These are phyloP conservation scores for Fusarium annulatum DNA, from an alignment of 2,329 filamentous ascomycete species.

Conservation along the genomic window DNA sequence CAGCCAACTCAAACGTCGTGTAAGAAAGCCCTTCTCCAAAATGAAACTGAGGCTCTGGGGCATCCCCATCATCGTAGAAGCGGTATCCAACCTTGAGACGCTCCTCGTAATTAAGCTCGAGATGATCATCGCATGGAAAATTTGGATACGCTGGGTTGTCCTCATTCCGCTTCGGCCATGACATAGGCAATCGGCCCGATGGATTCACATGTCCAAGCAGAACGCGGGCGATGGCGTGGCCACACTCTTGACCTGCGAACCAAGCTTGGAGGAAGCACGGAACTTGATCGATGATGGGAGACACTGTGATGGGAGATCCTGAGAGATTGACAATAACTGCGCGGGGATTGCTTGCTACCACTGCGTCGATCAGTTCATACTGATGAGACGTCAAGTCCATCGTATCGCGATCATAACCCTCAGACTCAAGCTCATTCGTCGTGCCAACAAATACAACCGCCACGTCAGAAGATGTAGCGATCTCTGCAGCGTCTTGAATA, in stretches of 20 bases:
- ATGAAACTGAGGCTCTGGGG: background rate
- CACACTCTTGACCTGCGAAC: constrained; percentile 2
- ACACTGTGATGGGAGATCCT: background rate
- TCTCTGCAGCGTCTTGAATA: background rate
- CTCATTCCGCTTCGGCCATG: constrained; percentile 3
- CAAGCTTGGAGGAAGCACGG: background rate
- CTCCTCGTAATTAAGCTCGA: background rate
- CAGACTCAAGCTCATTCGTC: constrained; percentile 9
- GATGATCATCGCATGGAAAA: background rate
- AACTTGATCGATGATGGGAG: background rate
- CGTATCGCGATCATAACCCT: constrained; percentile 8
- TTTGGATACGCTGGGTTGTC: background rate
- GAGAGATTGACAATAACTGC: background rate
- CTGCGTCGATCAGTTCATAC: background rate
- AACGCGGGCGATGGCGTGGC: background rate
- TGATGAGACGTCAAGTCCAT: constrained; percentile 5
- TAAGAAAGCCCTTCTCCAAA: constrained; percentile 8
- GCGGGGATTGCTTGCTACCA: background rate
- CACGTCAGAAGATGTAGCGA: background rate
- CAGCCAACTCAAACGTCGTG: background rate
- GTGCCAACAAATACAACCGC: constrained; percentile 1
- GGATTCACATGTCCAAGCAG: background rate
- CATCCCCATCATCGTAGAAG: background rate
- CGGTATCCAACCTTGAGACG: constrained; percentile 6
- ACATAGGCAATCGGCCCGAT: background rate